Percentiles rank a stretch among this genome's conserved stretches.
phyloP scores from a whole-genome alignment of 306 rosid genomes.

The Canavalia ensiformis region DNA sequence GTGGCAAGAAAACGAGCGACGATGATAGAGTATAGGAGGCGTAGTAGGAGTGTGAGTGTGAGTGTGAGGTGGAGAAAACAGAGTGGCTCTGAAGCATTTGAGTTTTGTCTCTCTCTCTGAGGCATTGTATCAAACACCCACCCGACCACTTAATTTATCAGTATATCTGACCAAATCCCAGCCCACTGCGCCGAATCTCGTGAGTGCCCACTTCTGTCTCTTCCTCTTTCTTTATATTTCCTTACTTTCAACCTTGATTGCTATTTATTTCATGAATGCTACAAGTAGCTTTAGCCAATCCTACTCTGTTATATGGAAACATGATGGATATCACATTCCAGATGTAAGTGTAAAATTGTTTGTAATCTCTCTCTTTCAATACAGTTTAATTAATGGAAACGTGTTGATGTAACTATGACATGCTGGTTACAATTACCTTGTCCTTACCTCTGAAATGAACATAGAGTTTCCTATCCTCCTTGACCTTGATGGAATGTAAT shows the following conservation, averaged over 20 bases:
- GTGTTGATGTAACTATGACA: conserved; percentile 20
- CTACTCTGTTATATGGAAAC: neutral
- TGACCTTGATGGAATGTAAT: conserved; percentile 33
- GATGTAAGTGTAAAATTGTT: neutral
- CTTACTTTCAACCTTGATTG: conserved; percentile 20
- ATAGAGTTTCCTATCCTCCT: conserved; percentile 30
- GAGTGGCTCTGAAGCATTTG: neutral
- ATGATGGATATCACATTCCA: neutral
- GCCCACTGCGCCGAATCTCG: conserved; percentile 46
- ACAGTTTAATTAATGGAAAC: neutral
- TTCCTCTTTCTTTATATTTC: conserved; percentile 13
- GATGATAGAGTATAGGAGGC: no score
- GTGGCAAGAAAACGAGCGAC: no score
- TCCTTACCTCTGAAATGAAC: conserved; percentile 22
- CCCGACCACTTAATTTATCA: conserved; percentile 28
- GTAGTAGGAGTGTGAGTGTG: neutral
- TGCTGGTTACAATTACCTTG: neutral
- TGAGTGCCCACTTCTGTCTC: conserved; percentile 48
- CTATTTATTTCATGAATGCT: conserved; percentile 32
- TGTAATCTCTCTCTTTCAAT: conserved; percentile 8
- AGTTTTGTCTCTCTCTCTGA: neutral
- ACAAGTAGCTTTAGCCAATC: neutral
- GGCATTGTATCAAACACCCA: conserved; percentile 48
- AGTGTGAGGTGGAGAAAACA: neutral
- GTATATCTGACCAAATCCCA: conserved; percentile 41